Evolutionary conservation across 2,329 filamentous ascomycete genomes (phyloP), one percentile per base, ranked within the genome.

Genomic region (Nemania serpens): DNA sequence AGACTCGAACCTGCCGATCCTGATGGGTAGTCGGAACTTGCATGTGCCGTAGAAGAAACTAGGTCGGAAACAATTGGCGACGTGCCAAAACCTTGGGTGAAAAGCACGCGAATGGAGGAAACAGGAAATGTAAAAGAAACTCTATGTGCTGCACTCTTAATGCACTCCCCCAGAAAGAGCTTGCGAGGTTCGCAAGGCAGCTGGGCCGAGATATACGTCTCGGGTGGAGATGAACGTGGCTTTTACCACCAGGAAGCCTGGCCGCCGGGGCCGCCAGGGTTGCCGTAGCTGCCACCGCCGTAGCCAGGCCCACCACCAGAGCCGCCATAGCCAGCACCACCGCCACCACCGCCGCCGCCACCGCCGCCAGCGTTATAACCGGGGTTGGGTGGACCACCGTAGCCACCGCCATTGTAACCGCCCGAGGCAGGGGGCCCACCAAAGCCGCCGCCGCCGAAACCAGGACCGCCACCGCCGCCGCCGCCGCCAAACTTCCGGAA

Each of bases 401-500:
- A 77, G 61, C 77, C 76, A 62, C 76, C 75, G 59, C 76, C 78
- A 61, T 78, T 77, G 61, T 79, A 81, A 63, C 79, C 81, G 43
- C 75, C 88, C 10, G 58, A 55, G 10, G 51, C 33, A 36, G 58
- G 58, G 17, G 57, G 58, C 13, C 58, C 58, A n/a, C 58, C 58
- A 15, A 57, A 57, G 11, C 55, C 55, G 12, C 59, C 55, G 12
- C 59, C 77, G 51, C 78, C 77, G 55, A 75, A 73, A 50, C 81
- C 82, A 63, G 80, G 78, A 71, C 79, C 73, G 61, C 78, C 78
- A 42, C 76, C 75, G 43, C 76, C 76, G 41, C 78, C 77, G 55
- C 79, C 77, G 61, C 77, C 77, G 61, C 76, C 75, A 59, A 85
- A 86, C 77, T 93, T 93, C 80, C 95, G 92, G 83, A 95, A 92